These are phyloP conservation scores for Persicaria tinctoria DNA, from an alignment of 148 eudicot genomes.

Conservation along the genomic window DNA sequence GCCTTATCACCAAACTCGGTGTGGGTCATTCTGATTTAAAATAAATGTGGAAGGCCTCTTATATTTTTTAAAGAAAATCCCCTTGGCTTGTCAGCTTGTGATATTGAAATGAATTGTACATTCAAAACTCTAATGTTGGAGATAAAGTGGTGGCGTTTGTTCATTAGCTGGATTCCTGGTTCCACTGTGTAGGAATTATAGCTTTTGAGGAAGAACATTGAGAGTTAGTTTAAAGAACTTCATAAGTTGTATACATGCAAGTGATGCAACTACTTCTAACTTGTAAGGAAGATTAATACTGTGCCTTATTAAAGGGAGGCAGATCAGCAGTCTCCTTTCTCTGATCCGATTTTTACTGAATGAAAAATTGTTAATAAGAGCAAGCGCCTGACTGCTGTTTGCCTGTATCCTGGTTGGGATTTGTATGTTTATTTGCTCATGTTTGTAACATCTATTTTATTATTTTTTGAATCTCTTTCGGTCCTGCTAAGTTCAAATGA, in stretches of 20 bases:
- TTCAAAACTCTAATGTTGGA: neutral
- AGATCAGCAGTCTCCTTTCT: neutral
- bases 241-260: neutral
- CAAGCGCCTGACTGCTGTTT: neutral
- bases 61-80: neutral
- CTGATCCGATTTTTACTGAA: neutral
- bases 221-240: neutral
- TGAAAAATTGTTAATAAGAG: neutral
- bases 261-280: neutral
- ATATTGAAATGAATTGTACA: neutral
- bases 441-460: neutral
- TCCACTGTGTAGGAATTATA: neutral
- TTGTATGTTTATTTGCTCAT: neutral
- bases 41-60: slow-evolving; percentile 2
- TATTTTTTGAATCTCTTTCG: neutral
- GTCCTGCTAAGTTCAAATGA: neutral
- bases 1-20: neutral
- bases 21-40: neutral
- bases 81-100: neutral
- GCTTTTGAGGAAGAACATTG: neutral
- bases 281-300: neutral
- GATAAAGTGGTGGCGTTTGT: neutral
- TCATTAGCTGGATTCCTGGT: neutral
- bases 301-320: neutral
- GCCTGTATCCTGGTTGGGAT: neutral